Evolutionary conservation across 805 yeast genomes (phyloP).

Genomic region (Huiozyma naganishii): DNA sequence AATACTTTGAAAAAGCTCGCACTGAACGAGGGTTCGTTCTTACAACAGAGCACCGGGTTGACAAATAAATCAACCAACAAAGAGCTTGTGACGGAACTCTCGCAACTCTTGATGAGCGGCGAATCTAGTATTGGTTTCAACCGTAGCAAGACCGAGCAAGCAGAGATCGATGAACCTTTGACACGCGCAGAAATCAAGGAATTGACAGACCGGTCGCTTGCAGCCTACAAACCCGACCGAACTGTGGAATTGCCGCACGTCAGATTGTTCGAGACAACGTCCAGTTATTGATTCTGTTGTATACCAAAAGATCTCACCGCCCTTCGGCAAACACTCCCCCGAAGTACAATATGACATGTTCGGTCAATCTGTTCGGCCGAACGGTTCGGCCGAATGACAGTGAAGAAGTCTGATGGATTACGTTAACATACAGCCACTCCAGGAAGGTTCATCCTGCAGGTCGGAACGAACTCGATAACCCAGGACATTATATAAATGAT

Average conservation of each 20-base stretch:
- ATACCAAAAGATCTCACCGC: background rate
- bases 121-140: conserved; percentile 30
- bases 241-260: conserved; percentile 26
- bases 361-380: background rate
- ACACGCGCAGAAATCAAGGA: conserved; percentile 37
- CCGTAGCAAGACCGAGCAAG: conserved; percentile 14
- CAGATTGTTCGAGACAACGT: conserved; percentile 30
- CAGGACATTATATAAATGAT: background rate
- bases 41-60: conserved; percentile 11
- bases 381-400: background rate
- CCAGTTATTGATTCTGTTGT: conserved; percentile 11
- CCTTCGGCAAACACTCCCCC: background rate
- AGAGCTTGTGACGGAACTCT: conserved; percentile 32
- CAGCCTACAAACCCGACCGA: conserved; percentile 30
- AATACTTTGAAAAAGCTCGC: conserved; percentile 33
- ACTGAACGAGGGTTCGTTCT: conserved; percentile 21
- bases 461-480: background rate
- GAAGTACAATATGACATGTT: background rate
- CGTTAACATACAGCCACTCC: background rate
- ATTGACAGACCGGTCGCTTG: conserved; percentile 37
- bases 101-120: conserved; percentile 31
- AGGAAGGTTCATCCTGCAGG: background rate
- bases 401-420: background rate
- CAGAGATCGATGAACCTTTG: conserved; percentile 20
- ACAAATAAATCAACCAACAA: conserved; percentile 19